Evolutionary conservation across 2,329 filamentous ascomycete species (phyloP), one percentile per base, ranked within the genome.

Genomic region (Paecilomyces dactylethromorphus): DNA sequence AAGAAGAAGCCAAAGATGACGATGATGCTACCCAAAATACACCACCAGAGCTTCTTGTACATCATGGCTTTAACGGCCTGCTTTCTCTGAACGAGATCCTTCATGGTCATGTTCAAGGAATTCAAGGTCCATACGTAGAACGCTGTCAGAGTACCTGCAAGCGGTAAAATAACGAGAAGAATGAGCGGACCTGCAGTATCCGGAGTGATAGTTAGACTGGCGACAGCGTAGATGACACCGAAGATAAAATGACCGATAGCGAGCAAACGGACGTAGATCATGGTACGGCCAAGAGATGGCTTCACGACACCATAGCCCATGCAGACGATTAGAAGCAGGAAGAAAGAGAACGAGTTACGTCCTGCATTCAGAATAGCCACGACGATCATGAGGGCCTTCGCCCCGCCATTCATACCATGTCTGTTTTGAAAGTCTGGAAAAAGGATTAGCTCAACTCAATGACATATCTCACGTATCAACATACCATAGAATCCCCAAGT

Each of bases 291-390:
- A 3, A 99, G 83, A 1, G 89, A 91, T 2, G 88, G 90, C 78
- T 97, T 97, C 65, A 99, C 95, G 24, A 99, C 95, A 66, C 94
- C 94, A 68, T 99, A 99, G 32, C 94, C 94, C 94, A 99, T 99
- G 75, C 94, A 99, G 32, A 99, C 94, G 65, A 99, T 97, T 56
- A 99, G 86, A 8, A 99, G 83, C 55, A 99, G 81, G 81, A 99
- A 99, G 81, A 99, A 99, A 0, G 93, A 97, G 74, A 99, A 97
- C 0, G 93, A 97, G 76, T 97, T 99, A 63, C 94, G 85, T 58
- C 88, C 92, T 4, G 94, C 94, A 71, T 96, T 97, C 52, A 99
- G 82, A 24, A 97, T 82, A 39, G 92, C 92, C n/a, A 97, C 93
- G 24, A 97, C 78, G 18, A 97, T 86, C 77, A 99, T 89, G 58